Percentiles rank a stretch among this genome's conserved stretches.
Evolutionary conservation across 345 rosid species (phyloP).

Genomic region (Camelina hispida): DNA sequence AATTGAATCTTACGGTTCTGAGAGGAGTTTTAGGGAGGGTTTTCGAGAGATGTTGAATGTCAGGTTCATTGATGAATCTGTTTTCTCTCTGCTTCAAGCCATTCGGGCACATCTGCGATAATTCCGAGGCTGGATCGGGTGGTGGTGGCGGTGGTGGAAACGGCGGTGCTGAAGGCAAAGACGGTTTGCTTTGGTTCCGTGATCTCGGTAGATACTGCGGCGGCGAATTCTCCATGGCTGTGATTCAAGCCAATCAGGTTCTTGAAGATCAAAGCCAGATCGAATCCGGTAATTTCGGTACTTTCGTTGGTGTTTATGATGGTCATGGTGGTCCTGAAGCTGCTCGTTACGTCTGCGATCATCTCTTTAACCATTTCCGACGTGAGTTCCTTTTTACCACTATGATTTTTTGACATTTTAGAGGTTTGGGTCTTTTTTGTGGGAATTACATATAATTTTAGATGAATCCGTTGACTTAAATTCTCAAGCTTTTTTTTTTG

Average conservation of each 20-base stretch:
- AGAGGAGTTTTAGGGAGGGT: constrained; percentile 42
- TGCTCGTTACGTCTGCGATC: constrained; percentile 83
- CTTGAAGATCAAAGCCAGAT: constrained; percentile 91
- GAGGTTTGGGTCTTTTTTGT: not conserved
- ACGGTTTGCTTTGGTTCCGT: constrained; percentile 79
- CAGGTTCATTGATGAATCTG: constrained; percentile 88
- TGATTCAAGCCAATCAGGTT: constrained; percentile 85
- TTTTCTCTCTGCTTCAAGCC: constrained; percentile 82
- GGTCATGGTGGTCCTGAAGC: constrained; percentile 96
- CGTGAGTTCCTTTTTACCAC: constrained; percentile 22
- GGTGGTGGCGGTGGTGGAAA: constrained; percentile 33
- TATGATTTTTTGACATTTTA: not conserved
- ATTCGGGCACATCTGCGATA: constrained; percentile 55
- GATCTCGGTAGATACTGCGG: constrained; percentile 69
- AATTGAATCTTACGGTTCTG: constrained; percentile 3
- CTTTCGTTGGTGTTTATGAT: constrained; percentile 89
- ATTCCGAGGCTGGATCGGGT: constrained; percentile 36
- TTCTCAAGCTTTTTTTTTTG: not conserved
- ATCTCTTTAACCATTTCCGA: constrained; percentile 75
- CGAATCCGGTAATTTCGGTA: constrained; percentile 90
- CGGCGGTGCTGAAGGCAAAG: constrained; percentile 62
- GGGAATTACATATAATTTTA: not conserved
- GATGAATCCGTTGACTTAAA: constrained; percentile 31
- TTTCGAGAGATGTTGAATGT: constrained; percentile 89
- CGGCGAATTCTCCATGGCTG: constrained; percentile 93